Conservation (phyloP, 495 filamentous ascomycete genomes). For the Podospora sp. region DNA sequence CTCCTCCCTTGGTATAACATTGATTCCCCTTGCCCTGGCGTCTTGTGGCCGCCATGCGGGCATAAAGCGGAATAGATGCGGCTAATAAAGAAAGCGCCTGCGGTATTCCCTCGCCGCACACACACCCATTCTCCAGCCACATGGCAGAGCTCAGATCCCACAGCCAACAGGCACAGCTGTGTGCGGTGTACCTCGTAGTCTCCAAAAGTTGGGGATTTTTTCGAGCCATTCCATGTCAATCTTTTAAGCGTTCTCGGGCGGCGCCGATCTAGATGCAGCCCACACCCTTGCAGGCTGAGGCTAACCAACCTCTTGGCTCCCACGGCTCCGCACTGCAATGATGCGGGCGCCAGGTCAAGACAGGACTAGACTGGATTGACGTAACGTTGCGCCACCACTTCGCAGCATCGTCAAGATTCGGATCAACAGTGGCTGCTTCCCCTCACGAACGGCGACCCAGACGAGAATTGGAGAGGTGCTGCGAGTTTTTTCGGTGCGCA, state of each 20-base stretch:
- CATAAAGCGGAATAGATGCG: background rate
- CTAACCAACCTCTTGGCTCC: background rate
- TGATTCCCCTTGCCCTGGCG: background rate
- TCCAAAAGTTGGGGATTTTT: background rate
- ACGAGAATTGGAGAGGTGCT: background rate
- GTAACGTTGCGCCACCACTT: constrained; percentile 37
- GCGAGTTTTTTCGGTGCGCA: background rate
- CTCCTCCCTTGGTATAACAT: background rate
- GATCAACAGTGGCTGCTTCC: constrained; percentile 11
- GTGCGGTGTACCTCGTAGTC: background rate
- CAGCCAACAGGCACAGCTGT: background rate
- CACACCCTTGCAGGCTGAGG: background rate
- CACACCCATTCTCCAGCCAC: background rate
- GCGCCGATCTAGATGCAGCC: constrained; percentile 3
- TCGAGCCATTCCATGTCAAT: background rate
- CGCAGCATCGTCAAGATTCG: constrained; percentile 14
- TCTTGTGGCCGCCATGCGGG: background rate
- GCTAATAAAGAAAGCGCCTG: background rate
- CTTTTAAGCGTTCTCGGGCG: background rate
- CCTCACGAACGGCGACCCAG: constrained; percentile 6
- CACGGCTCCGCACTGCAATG: background rate
- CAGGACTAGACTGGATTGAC: constrained; percentile 14
- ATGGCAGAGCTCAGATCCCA: background rate
- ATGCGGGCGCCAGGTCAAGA: background rate
- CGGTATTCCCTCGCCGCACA: background rate